phyloP scores from a whole-genome alignment of 208 protist species.

The Crithidia mellificae region DNA sequence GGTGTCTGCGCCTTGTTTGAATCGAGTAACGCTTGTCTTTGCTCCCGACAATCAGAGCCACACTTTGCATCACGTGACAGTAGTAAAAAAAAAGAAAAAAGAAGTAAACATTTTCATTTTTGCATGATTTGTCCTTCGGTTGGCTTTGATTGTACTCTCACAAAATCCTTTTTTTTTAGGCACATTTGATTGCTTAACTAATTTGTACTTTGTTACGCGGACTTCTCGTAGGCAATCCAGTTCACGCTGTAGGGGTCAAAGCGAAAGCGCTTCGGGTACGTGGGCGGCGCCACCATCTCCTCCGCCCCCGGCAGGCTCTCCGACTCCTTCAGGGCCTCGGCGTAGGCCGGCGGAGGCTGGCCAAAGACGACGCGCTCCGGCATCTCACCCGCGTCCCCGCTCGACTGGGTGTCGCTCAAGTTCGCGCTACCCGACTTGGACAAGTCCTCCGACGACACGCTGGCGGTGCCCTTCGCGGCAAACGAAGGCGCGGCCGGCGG shows the following conservation, averaged over 20 bases:
- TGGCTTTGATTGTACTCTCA: background rate
- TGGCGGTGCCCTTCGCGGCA: conserved; percentile 18
- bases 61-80: too few relatives aligned
- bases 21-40: too few relatives aligned
- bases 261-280: conserved; percentile 84
- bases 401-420: conserved; percentile 34
- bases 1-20: too few relatives aligned
- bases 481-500: conserved; percentile 20
- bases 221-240: conserved; percentile 58
- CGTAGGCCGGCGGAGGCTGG: conserved; percentile 73
- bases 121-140: background rate
- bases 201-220: conserved; percentile 16
- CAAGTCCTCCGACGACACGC: conserved; percentile 32
- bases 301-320: too few relatives aligned
- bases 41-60: too few relatives aligned
- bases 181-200: too few relatives aligned
- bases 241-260: conserved; percentile 86
- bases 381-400: conserved; percentile 27
- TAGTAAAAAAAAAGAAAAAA: conserved; percentile 25
- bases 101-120: conserved; percentile 2
- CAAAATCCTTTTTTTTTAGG: too few relatives aligned
- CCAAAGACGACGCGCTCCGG: conserved; percentile 36
- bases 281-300: conserved; percentile 48
- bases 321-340: conserved; percentile 48
- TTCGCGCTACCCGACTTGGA: conserved; percentile 32